Evolutionary conservation across 495 filamentous ascomycete species (phyloP), one percentile per base, ranked within the genome.

Genomic region (Cercophora sp.): DNA sequence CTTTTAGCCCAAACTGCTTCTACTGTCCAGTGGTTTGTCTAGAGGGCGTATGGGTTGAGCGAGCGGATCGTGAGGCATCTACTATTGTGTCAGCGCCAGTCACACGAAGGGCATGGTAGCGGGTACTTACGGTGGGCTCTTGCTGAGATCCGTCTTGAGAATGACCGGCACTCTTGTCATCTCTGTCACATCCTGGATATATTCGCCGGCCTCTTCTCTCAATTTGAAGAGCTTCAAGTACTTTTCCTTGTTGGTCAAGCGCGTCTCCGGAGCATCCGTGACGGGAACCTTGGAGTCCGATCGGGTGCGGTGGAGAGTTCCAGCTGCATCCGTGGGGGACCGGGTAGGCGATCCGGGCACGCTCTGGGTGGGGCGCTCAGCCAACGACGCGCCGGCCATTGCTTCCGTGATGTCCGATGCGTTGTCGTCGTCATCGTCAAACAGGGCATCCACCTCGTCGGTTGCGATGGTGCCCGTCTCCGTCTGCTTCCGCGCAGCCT

Each of bases 21-120:
- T n/a, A n/a, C n/a, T n/a, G n/a, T n/a, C n/a, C n/a, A n/a, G n/a
- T n/a, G n/a, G n/a, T n/a, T 32, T 43, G 8, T 43, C 75, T 70
- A 98, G 52, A 98, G 79, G 57, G 93, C 93, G 66, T 89, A 98
- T 26, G 93, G 93, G 76, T 98, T 98, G 58, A 98, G 78, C 23
- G 93, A 96, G 47, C 93, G 90, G 65, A 98, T 96, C 5, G 93
- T 98, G 65, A 98, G 75, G 78, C 93, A 98, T 47, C 92, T 97
- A 55, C 11, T 57, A 35, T 26, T 35, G 48, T 49, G 54, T 78
- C 74, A 73, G 82, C 31, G 23, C 24, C 1, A 23, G 10, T 24
- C 40, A 27, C 2, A 55, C 31, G 22, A 26, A 37, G 42, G 42
- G 20, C 15, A n/a, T n/a, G n/a, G n/a, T n/a, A 51, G 13, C 11